These are phyloP conservation scores for Triglochin maritima DNA, from an alignment of 106 monocot species.

Conservation along the genomic window DNA sequence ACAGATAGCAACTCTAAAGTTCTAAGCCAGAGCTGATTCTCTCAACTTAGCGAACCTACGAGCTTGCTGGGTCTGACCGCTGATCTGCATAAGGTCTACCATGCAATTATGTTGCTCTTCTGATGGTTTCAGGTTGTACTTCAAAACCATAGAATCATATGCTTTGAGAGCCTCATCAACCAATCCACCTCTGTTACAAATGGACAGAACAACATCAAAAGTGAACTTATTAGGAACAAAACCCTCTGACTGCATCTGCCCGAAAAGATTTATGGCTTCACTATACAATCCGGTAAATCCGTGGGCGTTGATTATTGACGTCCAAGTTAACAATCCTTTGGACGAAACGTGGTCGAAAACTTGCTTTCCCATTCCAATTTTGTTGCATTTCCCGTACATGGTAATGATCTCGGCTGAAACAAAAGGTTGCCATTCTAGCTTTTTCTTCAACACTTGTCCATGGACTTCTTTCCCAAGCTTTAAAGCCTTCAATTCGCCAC, in stretches of 20 bases:
- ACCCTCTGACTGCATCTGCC: slow-evolving; percentile 13
- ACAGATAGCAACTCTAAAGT: too few species aligned
- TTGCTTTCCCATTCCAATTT: slow-evolving; percentile 3
- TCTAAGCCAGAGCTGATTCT: too few species aligned
- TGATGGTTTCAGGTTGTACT: slow-evolving; percentile 28
- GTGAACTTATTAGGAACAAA: slow-evolving; percentile 60
- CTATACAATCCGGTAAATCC: slow-evolving; percentile 5
- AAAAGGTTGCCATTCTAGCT: slow-evolving; percentile 12
- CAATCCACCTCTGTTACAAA: slow-evolving; percentile 42
- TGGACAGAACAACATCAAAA: slow-evolving; percentile 42
- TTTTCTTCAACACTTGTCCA: slow-evolving; percentile 29
- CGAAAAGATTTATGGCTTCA: slow-evolving; percentile 13
- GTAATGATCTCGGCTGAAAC: slow-evolving; percentile 15
- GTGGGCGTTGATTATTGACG: slow-evolving; percentile 17
- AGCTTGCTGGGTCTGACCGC: too few species aligned
- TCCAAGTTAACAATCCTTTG: slow-evolving; percentile 26
- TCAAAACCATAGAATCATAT: slow-evolving; percentile 46
- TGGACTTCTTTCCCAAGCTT: slow-evolving; percentile 76
- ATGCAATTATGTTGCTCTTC: slow-evolving; percentile 14
- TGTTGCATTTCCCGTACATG: slow-evolving; percentile 16
- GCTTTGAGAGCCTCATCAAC: slow-evolving; percentile 38
- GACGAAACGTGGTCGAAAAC: slow-evolving; percentile 13
- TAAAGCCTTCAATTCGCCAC: slow-evolving; percentile 30
- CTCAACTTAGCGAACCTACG: too few species aligned
- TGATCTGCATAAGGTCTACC: not conserved